These are phyloP conservation scores for Fusarium verrucosum DNA, from an alignment of 2,329 filamentous ascomycete species.

Conservation along the genomic window DNA sequence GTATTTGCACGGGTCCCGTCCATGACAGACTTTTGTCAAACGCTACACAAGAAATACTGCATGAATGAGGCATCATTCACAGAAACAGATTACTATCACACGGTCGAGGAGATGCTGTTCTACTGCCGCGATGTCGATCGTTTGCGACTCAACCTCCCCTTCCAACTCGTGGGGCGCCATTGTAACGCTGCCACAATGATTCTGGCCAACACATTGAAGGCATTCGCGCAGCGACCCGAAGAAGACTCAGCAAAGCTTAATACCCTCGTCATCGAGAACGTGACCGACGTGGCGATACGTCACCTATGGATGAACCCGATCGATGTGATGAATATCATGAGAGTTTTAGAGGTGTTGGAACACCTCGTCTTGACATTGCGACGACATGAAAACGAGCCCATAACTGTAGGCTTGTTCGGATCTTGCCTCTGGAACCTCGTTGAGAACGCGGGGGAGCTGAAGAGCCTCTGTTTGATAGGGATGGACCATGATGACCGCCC, in stretches of 20 bases:
- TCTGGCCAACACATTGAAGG: slow-evolving; percentile 62
- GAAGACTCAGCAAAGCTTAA: slow-evolving; percentile 55
- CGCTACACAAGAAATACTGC: slow-evolving; percentile 57
- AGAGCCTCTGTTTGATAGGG: slow-evolving; percentile 60
- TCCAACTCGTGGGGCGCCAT: slow-evolving; percentile 58
- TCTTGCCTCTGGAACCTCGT: slow-evolving; percentile 61
- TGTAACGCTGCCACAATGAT: slow-evolving; percentile 60
- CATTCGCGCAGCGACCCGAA: slow-evolving; percentile 56
- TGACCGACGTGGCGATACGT: slow-evolving; percentile 59
- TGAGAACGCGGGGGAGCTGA: slow-evolving; percentile 54
- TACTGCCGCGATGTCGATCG: slow-evolving; percentile 56
- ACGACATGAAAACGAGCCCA: slow-evolving; percentile 53
- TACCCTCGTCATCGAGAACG: slow-evolving; percentile 60
- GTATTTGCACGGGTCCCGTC: slow-evolving; percentile 58
- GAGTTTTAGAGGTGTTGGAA: slow-evolving; percentile 53
- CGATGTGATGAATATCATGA: slow-evolving; percentile 60
- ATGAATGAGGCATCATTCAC: slow-evolving; percentile 61
- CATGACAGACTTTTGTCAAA: slow-evolving; percentile 57
- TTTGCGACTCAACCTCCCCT: slow-evolving; percentile 62
- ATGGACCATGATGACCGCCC: slow-evolving; percentile 53
- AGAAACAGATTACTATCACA: slow-evolving; percentile 56
- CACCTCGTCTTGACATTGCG: slow-evolving; percentile 59
- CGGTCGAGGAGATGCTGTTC: slow-evolving; percentile 55
- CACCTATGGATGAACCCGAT: slow-evolving; percentile 62
- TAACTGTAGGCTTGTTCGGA: slow-evolving; percentile 52